Evolutionary conservation across 1,139 yeast genomes (phyloP).

Genomic region (Candida sp.): DNA sequence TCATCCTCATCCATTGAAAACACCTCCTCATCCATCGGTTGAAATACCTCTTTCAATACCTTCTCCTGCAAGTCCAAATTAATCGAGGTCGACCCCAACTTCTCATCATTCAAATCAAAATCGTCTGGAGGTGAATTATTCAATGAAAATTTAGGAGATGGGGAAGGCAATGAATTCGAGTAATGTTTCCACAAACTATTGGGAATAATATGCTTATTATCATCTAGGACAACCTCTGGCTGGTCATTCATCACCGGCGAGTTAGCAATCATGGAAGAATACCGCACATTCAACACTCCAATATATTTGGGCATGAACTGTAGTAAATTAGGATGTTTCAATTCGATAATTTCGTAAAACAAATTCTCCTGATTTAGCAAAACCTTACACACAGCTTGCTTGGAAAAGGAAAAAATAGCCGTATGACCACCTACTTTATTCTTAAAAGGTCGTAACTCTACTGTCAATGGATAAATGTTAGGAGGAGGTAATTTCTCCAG

Average conservation of each 20-base stretch:
- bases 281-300: constrained; percentile 90
- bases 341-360: constrained; percentile 89
- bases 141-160: constrained; percentile 11
- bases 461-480: constrained; percentile 52
- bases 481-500: neutral
- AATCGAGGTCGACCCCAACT: constrained; percentile 30
- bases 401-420: constrained; percentile 89
- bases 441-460: constrained; percentile 61
- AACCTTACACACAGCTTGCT: constrained; percentile 94
- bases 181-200: constrained; percentile 67
- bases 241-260: constrained; percentile 1
- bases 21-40: constrained; percentile 25
- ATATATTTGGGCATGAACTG: constrained; percentile 90
- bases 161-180: constrained; percentile 54
- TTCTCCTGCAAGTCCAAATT: constrained; percentile 40
- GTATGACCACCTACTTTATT: constrained; percentile 99
- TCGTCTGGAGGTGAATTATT: constrained; percentile 1
- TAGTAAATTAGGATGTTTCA: constrained; percentile 69
- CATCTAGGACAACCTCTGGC: constrained; percentile 85
- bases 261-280: constrained; percentile 45
- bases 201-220: constrained; percentile 86
- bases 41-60: constrained; percentile 37
- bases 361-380: constrained; percentile 83
- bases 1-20: constrained; percentile 35
- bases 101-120: constrained; percentile 2